Conservation (phyloP, 2,329 filamentous ascomycete genomes). For the Hypoxylon sp. region DNA sequence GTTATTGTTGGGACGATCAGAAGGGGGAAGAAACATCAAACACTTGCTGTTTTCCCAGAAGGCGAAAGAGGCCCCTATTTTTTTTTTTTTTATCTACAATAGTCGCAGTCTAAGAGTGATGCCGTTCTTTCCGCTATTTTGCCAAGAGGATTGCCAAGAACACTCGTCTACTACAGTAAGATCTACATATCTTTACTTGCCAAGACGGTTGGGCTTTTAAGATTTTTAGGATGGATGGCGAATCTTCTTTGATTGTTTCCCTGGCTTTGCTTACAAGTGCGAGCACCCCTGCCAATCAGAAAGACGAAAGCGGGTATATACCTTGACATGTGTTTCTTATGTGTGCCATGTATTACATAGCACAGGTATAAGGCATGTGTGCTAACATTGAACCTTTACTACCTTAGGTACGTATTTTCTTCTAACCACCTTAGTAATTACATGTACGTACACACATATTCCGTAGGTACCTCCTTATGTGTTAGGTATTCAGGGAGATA, state of each 20-base stretch:
- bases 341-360: neutral
- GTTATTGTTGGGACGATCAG: constrained; percentile 11
- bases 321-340: neutral
- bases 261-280: neutral
- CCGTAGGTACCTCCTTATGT: too few relatives aligned
- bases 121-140: constrained; percentile 41
- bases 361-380: neutral
- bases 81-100: constrained; percentile 34
- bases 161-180: constrained; percentile 36
- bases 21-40: constrained; percentile 31
- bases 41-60: constrained; percentile 17
- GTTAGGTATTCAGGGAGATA: too few relatives aligned
- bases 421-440: too few relatives aligned
- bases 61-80: constrained; percentile 35
- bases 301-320: constrained; percentile 1
- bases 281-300: neutral
- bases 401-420: too few relatives aligned
- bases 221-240: constrained; percentile 27
- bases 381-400: too few relatives aligned
- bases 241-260: constrained; percentile 24
- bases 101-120: constrained; percentile 22
- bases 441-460: too few relatives aligned
- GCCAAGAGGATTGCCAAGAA: constrained; percentile 42
- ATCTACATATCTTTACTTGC: constrained; percentile 34
- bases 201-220: constrained; percentile 31